phyloP scores from a whole-genome alignment of 306 rosid genomes.

The Castanopsis chinensis region DNA sequence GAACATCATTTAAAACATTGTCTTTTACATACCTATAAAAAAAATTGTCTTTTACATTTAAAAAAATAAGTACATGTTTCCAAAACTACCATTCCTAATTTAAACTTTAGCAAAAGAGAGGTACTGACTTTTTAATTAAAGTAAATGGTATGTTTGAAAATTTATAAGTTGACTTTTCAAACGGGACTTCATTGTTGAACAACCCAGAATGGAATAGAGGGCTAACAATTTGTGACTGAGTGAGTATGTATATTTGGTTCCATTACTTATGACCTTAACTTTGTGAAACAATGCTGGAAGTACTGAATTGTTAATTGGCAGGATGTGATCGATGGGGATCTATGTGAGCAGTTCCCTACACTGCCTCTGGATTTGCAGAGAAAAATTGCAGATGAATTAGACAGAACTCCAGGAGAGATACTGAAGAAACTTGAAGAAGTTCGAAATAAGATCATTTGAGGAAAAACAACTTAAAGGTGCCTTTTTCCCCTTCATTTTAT shows the following conservation, averaged over 20 bases:
- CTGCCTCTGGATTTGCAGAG: conserved; percentile 94
- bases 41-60: too few relatives aligned
- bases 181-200: too few relatives aligned
- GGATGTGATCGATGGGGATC: conserved; percentile 99
- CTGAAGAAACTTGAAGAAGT: conserved; percentile 92
- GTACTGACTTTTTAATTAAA: too few relatives aligned
- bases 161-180: too few relatives aligned
- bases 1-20: too few relatives aligned
- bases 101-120: too few relatives aligned
- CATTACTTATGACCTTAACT: not conserved
- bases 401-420: conserved; percentile 93
- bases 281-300: conserved; percentile 1
- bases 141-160: too few relatives aligned
- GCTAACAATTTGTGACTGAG: too few relatives aligned
- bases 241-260: not conserved
- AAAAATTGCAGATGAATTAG: conserved; percentile 94
- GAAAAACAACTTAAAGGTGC: conserved; percentile 30
- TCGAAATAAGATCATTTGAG: conserved; percentile 84
- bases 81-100: too few relatives aligned
- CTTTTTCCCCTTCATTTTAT: not conserved
- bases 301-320: conserved; percentile 30
- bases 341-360: conserved; percentile 95
- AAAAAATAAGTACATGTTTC: too few relatives aligned
- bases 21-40: too few relatives aligned
- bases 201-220: too few relatives aligned